Evolutionary conservation across 2,329 filamentous ascomycete genomes (phyloP).

Genomic region (Biscogniauxia sp.): DNA sequence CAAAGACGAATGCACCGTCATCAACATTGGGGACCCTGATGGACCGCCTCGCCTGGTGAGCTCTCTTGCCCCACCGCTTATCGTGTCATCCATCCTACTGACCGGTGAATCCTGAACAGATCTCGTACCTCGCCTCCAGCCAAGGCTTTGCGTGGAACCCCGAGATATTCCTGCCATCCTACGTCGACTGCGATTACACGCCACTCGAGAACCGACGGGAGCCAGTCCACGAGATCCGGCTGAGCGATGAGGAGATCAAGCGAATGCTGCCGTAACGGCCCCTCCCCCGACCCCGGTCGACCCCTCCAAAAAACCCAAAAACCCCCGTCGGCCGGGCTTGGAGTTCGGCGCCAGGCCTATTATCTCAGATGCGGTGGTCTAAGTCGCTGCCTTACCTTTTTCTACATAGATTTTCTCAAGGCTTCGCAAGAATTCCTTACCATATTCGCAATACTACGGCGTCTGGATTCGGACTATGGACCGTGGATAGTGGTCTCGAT

Average conservation of each 20-base stretch:
- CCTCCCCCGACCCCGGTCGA: neutral
- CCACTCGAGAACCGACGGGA: slow-evolving; percentile 74
- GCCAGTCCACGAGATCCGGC: slow-evolving; percentile 72
- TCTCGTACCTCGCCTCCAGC: slow-evolving; percentile 75
- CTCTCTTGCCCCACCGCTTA: slow-evolving; percentile 5
- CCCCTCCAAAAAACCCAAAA: neutral
- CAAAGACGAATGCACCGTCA: slow-evolving; percentile 74
- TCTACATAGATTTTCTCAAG: slow-evolving; percentile 28
- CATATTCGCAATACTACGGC: slow-evolving; percentile 32
- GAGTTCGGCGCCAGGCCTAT: slow-evolving; percentile 3
- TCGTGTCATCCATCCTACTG: slow-evolving; percentile 17
- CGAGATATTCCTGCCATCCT: slow-evolving; percentile 79
- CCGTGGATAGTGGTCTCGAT: slow-evolving; percentile 23
- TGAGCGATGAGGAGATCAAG: slow-evolving; percentile 74
- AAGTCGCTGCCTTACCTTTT: slow-evolving; percentile 14
- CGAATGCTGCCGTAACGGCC: slow-evolving; percentile 63
- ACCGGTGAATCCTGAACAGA: slow-evolving; percentile 45
- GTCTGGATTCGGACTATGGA: slow-evolving; percentile 31
- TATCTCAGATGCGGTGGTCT: neutral
- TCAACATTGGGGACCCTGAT: slow-evolving; percentile 74
- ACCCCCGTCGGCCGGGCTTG: neutral
- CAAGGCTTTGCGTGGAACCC: slow-evolving; percentile 85
- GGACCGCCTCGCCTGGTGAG: slow-evolving; percentile 70
- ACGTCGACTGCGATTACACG: slow-evolving; percentile 70
- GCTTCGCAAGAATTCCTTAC: slow-evolving; percentile 31